These are phyloP conservation scores for Salix udensis DNA, from an alignment of 345 rosid genomes.

Conservation along the genomic window DNA sequence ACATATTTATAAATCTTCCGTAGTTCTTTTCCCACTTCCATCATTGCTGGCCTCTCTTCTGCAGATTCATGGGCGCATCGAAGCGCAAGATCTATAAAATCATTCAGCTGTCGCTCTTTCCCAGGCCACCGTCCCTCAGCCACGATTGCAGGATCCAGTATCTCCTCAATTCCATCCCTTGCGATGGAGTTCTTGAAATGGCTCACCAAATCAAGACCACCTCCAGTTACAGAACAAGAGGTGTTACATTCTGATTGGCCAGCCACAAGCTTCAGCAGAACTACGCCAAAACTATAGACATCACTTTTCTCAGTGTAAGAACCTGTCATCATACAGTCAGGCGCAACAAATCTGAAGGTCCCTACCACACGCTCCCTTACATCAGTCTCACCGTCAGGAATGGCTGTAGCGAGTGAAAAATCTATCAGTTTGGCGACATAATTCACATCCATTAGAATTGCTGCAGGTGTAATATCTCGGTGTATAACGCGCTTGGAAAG, in stretches of 20 bases:
- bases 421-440: background rate
- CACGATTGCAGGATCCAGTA: slow-evolving; percentile 7
- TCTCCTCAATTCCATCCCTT: background rate
- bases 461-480: background rate
- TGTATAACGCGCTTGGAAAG: background rate
- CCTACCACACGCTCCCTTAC: too few species aligned
- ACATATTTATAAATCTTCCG: background rate
- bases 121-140: slow-evolving; percentile 6
- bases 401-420: background rate
- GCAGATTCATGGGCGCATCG: background rate
- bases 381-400: too few species aligned
- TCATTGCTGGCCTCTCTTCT: slow-evolving; percentile 24
- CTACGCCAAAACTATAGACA: too few species aligned
- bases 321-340: too few species aligned
- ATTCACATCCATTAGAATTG: background rate
- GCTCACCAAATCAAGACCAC: too few species aligned
- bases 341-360: too few species aligned
- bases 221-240: too few species aligned
- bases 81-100: background rate
- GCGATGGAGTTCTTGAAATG: background rate
- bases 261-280: too few species aligned
- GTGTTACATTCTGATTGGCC: too few species aligned
- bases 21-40: slow-evolving; percentile 22
- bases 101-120: slow-evolving; percentile 13
- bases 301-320: too few species aligned